Conservation (phyloP, 2,329 filamentous ascomycete genomes). For the Trichoderma cornu-damae region DNA sequence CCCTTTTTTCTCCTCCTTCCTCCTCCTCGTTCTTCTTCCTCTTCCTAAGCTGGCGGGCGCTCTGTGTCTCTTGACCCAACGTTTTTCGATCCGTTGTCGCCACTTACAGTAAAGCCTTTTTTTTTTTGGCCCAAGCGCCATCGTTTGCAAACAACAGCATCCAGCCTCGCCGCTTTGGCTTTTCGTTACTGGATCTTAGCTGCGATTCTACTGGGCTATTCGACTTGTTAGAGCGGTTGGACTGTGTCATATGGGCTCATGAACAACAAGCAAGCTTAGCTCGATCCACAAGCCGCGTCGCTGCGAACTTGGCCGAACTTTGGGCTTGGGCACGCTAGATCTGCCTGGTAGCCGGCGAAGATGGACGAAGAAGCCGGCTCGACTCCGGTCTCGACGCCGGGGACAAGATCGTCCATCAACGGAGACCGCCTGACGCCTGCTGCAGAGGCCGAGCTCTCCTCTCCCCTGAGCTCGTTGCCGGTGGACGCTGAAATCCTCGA, state of each 20-base stretch:
- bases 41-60: not conserved
- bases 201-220: not conserved
- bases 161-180: not conserved
- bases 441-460: conserved; percentile 38
- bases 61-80: conserved; percentile 5
- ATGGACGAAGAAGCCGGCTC: conserved; percentile 17
- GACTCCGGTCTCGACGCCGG: conserved; percentile 10
- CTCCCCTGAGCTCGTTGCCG: conserved; percentile 41
- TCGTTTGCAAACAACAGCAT: not conserved
- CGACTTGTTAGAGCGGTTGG: not conserved
- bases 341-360: not conserved
- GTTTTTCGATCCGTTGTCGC: not conserved
- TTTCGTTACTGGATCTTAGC: not conserved
- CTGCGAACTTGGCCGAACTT: not conserved
- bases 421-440: conserved; percentile 27
- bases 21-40: not conserved
- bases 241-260: not conserved
- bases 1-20: not conserved
- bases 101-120: not conserved
- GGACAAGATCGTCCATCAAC: not conserved
- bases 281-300: not conserved
- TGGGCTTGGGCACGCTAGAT: not conserved
- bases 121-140: too few relatives aligned
- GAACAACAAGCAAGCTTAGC: not conserved
- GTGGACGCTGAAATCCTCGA: conserved; percentile 42